Conservation (phyloP, 2,329 filamentous ascomycete species). For the Hymenoscyphus fraxineus region DNA sequence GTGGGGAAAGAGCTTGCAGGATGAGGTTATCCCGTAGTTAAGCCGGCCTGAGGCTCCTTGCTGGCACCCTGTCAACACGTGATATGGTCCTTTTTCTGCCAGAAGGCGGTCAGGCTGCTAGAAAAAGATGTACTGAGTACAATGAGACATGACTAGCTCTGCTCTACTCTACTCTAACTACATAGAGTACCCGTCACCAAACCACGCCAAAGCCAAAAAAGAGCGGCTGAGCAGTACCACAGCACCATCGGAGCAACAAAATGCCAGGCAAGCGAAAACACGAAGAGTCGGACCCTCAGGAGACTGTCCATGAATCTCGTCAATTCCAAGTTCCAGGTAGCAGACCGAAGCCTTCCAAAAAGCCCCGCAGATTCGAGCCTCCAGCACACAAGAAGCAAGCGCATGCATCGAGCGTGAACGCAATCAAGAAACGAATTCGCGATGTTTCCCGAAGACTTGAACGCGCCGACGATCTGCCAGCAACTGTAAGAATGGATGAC, state of each 20-base stretch:
- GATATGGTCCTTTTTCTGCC: no score
- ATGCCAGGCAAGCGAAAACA: constrained; percentile 34
- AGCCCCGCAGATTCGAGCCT: constrained; percentile 31
- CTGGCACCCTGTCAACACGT: no score
- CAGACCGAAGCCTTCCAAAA: constrained; percentile 32
- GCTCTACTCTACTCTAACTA: background rate
- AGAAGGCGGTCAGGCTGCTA: no score
- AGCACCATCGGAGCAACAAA: constrained; percentile 7
- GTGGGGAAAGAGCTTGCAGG: no score
- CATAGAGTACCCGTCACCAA: background rate
- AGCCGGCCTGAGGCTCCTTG: no score
- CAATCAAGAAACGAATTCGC: constrained; percentile 68
- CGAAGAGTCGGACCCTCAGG: constrained; percentile 22
- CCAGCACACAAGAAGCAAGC: constrained; percentile 30
- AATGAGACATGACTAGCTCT: no score
- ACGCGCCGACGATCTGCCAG: constrained; percentile 59
- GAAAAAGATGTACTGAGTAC: no score
- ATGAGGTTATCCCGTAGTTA: no score
- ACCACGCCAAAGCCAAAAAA: background rate
- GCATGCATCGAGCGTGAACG: constrained; percentile 44
- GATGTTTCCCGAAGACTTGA: constrained; percentile 65
- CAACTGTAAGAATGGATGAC: constrained; percentile 63
- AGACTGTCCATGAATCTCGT: constrained; percentile 32
- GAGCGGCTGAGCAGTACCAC: background rate
- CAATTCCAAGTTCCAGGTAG: constrained; percentile 32